Conservation (phyloP, 192 early-diverging fungal genomes). For the Coemansia sp. region DNA sequence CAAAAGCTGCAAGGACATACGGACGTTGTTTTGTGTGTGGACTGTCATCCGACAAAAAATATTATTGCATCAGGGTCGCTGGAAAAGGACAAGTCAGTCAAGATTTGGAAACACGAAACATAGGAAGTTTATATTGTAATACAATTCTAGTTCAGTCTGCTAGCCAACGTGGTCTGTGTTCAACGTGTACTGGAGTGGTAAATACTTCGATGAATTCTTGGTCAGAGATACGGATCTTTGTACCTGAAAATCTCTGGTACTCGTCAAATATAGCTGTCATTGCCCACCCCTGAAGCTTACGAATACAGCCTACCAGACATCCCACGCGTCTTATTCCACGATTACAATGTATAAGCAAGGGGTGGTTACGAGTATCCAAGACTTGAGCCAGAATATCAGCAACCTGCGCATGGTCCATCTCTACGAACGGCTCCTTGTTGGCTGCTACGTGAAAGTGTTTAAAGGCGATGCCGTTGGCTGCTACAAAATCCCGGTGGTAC, state of each 20-base stretch:
- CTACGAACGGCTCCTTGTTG: constrained; percentile 72
- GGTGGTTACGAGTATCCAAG: constrained; percentile 50
- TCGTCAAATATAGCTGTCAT: constrained; percentile 98
- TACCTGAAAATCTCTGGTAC: constrained; percentile 90
- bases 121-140: constrained; percentile 7
- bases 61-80: constrained; percentile 96
- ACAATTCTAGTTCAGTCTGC: not conserved
- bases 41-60: constrained; percentile 90
- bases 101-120: constrained; percentile 71
- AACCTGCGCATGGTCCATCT: constrained; percentile 38
- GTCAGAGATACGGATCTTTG: constrained; percentile 85
- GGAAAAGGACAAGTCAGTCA: constrained; percentile 85
- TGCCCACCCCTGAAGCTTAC: constrained; percentile 94
- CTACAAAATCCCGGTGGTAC: constrained; percentile 69
- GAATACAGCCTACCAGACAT: constrained; percentile 88
- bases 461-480: constrained; percentile 68
- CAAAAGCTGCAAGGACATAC: constrained; percentile 91
- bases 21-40: constrained; percentile 88
- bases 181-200: constrained; percentile 22
- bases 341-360: constrained; percentile 89
- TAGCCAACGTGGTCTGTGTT: constrained; percentile 33
- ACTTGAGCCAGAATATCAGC: constrained; percentile 36
- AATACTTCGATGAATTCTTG: constrained; percentile 78
- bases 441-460: constrained; percentile 81
- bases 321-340: constrained; percentile 94